Conservation (phyloP, 2,329 filamentous ascomycete genomes). For the Verticillium alfalfae region DNA sequence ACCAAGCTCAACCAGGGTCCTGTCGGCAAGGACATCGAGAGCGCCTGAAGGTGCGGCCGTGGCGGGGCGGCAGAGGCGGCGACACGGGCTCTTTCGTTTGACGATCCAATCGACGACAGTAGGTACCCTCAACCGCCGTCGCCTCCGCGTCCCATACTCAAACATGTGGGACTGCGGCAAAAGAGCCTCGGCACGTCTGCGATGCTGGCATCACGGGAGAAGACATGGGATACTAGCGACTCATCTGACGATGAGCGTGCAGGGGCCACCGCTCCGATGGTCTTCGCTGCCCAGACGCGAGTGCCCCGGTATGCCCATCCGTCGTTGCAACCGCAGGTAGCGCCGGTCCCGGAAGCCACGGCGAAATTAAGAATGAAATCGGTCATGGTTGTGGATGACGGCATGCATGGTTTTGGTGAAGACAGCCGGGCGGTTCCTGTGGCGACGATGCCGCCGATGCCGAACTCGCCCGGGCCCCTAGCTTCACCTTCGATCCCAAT, state of each 20-base stretch:
- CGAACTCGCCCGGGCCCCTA: conserved; percentile 8
- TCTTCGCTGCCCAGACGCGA: conserved; percentile 10
- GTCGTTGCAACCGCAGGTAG: neutral
- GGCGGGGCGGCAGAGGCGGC: conserved; percentile 20
- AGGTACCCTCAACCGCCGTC: neutral
- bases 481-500: conserved; percentile 2
- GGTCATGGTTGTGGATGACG: conserved; percentile 1
- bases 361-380: conserved; percentile 14
- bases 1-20: conserved; percentile 32
- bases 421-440: conserved; percentile 7
- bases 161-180: conserved; percentile 5
- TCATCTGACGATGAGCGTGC: conserved; percentile 17
- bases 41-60: conserved; percentile 40
- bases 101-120: neutral
- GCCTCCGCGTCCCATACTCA: neutral
- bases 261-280: conserved; percentile 7
- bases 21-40: conserved; percentile 42
- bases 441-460: conserved; percentile 7
- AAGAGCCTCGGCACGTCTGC: conserved; percentile 27
- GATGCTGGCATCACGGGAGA: conserved; percentile 23
- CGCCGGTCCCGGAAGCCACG: conserved; percentile 27
- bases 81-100: conserved; percentile 7
- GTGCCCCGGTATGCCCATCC: neutral
- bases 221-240: conserved; percentile 22
- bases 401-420: neutral